These are phyloP conservation scores for Fraxinus ornus DNA, from an alignment of 305 asterid genomes.

Conservation along the genomic window DNA sequence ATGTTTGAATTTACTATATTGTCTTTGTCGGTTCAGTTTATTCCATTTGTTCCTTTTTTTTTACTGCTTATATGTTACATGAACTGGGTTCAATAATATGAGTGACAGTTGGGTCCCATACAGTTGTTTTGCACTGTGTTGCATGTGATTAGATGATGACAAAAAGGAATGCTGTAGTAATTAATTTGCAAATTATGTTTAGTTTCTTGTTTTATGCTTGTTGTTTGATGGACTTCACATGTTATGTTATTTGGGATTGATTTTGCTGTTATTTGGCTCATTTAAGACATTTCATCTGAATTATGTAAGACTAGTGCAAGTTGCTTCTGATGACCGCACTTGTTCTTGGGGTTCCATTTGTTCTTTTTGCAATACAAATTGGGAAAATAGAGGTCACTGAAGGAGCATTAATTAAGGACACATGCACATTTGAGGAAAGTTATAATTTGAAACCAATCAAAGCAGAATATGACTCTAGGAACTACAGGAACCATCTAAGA, in stretches of 20 bases:
- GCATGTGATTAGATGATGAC: neutral
- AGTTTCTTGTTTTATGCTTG: neutral
- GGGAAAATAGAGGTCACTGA: neutral
- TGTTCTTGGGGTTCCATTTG: neutral
- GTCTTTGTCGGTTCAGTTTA: conserved; percentile 2
- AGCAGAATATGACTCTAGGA: neutral
- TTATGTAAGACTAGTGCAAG: neutral
- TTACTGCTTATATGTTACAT: neutral
- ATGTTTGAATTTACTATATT: conserved; percentile 19
- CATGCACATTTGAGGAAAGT: neutral
- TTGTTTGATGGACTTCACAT: conserved; percentile 16
- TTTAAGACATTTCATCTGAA: neutral
- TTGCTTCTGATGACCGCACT: neutral
- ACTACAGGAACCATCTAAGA: neutral
- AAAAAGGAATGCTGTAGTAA: neutral
- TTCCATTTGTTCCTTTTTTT: conserved; percentile 8
- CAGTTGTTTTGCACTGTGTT: conserved; percentile 10
- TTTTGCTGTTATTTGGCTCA: neutral
- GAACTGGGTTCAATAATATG: neutral
- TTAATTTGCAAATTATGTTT: neutral
- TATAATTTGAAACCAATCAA: neutral
- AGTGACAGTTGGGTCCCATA: conserved; percentile 10
- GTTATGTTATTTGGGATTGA: conserved; percentile 9
- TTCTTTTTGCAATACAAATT: neutral
- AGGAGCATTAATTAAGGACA: neutral